Base-by-base conservation (phyloP, 2,329 filamentous ascomycete genomes). In the Acrocalymma vagum region DNA sequence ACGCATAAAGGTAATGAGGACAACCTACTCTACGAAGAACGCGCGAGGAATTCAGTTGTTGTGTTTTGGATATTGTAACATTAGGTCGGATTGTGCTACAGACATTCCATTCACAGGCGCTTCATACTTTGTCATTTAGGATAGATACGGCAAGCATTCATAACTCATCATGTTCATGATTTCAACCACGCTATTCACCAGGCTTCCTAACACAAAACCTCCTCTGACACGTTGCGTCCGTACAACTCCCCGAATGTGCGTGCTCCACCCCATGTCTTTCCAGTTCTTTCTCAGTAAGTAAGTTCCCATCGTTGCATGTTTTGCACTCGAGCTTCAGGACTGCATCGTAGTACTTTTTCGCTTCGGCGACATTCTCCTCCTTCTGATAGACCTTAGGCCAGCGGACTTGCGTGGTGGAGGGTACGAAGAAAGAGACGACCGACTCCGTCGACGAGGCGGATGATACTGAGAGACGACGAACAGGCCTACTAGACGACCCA, bases 241-340 rank as follows among this genome's bases (percentile, higher is more conserved):
- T 22, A 21, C 63, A 65, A 4, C 20, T 38, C 10, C 27, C 37
- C 24, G 41, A 50, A 39, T 67, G 62, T 15, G 42, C 32, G 45
- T 67, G 61, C 33, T 67, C 63, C 5, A 50, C 29, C 3, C 37
- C 27, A 36, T 65, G 63, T 23, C 42, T 59, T 9, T 58, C 48
- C 2, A 53, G 17, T 26, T 68, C 64, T 3, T 26, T 38, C 13
- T 46, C 52, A 1, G 64, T 64, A 33, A 67, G 25, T n/a, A 62
- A 30, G 8, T 49, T 52, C 7, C 46, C 59, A 24, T 58, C 42
- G 2, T 31, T 41, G 22, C 64, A 68, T 5, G 46, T 47, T 3
- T 25, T 27, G 30, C 64, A 68, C 27, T 41, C 46, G 29, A 48
- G 45, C 14, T 50, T 40, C 1, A 63, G 18, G 2, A 64, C 45